Evolutionary conservation across 2,329 filamentous ascomycete genomes (phyloP).

Genomic region (Aspergillus niger): DNA sequence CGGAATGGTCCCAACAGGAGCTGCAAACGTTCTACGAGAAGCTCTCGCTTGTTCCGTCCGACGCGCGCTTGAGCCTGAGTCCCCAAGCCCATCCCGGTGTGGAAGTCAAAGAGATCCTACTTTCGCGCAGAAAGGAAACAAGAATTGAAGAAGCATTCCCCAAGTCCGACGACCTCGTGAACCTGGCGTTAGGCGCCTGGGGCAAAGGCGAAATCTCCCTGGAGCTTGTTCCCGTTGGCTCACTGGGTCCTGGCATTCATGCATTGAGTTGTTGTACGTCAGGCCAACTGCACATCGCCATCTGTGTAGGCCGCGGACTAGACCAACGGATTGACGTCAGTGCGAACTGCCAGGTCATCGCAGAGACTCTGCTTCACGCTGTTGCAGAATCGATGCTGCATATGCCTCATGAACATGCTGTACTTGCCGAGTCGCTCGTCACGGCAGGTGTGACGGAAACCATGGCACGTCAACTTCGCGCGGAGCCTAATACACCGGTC

Average conservation of each 20-base stretch:
- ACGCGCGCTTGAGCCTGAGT: slow-evolving; percentile 46
- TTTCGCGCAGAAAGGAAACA: slow-evolving; percentile 40
- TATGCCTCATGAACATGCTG: slow-evolving; percentile 41
- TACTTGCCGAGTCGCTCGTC: slow-evolving; percentile 37
- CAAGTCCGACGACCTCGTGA: slow-evolving; percentile 36
- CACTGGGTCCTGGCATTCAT: slow-evolving; percentile 37
- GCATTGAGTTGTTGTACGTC: slow-evolving; percentile 37
- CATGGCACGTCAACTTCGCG: slow-evolving; percentile 36
- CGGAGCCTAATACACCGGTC: slow-evolving; percentile 39
- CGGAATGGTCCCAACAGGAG: slow-evolving; percentile 54
- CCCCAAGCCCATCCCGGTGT: slow-evolving; percentile 46
- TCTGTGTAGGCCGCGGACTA: slow-evolving; percentile 35
- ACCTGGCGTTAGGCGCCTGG: slow-evolving; percentile 37
- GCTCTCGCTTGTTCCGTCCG: slow-evolving; percentile 43
- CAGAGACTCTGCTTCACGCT: slow-evolving; percentile 42
- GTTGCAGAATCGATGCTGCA: slow-evolving; percentile 38
- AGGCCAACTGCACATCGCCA: slow-evolving; percentile 31
- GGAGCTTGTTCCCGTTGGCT: slow-evolving; percentile 37
- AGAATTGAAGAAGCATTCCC: slow-evolving; percentile 50
- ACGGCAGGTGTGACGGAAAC: slow-evolving; percentile 37
- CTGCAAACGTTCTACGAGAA: slow-evolving; percentile 51
- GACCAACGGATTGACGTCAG: slow-evolving; percentile 36
- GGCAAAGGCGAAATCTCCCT: slow-evolving; percentile 34
- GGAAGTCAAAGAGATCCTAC: slow-evolving; percentile 47
- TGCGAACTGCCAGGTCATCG: slow-evolving; percentile 42